Percentiles rank a stretch among this genome's conserved stretches.
Evolutionary conservation across 1,139 yeast genomes (phyloP).

Genomic region (Protomyces gravidus): DNA sequence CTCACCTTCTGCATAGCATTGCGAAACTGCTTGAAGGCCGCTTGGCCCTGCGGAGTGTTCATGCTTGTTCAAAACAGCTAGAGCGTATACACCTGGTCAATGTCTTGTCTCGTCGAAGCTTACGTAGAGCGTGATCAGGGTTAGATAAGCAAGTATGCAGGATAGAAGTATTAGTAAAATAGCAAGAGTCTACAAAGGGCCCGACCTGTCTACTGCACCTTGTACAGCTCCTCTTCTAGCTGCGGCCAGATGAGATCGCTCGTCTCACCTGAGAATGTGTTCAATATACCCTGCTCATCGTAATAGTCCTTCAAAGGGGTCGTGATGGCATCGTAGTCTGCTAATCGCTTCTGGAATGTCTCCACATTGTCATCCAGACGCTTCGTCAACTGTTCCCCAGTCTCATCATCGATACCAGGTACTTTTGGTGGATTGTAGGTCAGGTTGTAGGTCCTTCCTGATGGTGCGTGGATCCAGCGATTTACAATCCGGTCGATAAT

Average conservation of each 20-base stretch:
- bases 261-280: slow-evolving; percentile 63
- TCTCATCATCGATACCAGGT: slow-evolving; percentile 84
- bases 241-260: slow-evolving; percentile 79
- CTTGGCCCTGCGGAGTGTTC: slow-evolving; percentile 26
- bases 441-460: slow-evolving; percentile 27
- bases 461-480: slow-evolving; percentile 62
- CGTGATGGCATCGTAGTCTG: slow-evolving; percentile 55
- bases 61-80: background rate
- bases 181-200: too few relatives aligned
- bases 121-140: too few relatives aligned
- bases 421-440: slow-evolving; percentile 65
- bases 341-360: slow-evolving; percentile 63
- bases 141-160: too few relatives aligned
- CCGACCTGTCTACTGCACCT: slow-evolving; percentile 1
- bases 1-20: slow-evolving; percentile 25
- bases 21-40: slow-evolving; percentile 26
- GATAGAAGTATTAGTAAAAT: too few relatives aligned
- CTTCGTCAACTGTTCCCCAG: slow-evolving; percentile 95
- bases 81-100: too few relatives aligned
- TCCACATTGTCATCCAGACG: slow-evolving; percentile 96
- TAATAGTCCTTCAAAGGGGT: slow-evolving; percentile 64
- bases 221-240: slow-evolving; percentile 38
- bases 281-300: slow-evolving; percentile 50
- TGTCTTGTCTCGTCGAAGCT: too few relatives aligned
- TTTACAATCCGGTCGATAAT: slow-evolving; percentile 97